Evolutionary conservation across 2,329 filamentous ascomycete genomes (phyloP).

Genomic region (Colletotrichum cereale): DNA sequence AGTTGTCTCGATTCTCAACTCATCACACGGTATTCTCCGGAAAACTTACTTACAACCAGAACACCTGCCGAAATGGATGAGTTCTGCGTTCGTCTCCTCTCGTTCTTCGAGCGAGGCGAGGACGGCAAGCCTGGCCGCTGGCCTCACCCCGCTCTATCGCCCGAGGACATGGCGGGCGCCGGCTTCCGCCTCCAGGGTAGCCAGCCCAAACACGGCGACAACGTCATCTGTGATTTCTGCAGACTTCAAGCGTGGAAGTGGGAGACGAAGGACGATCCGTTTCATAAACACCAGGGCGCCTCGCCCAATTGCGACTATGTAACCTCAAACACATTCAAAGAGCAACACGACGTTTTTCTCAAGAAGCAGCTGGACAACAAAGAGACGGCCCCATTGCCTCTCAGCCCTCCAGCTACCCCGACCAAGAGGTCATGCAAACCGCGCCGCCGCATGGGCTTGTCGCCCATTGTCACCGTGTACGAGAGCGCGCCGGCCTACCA

Average conservation of each 20-base stretch:
- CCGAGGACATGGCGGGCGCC: constrained; percentile 22
- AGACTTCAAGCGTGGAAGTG: constrained; percentile 19
- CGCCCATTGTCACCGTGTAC: background rate
- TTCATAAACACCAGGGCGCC: background rate
- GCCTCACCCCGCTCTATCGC: background rate
- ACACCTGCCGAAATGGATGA: constrained; percentile 4
- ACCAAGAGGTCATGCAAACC: background rate
- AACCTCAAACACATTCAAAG: background rate
- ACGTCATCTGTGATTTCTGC: constrained; percentile 17
- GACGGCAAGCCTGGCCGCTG: constrained; percentile 14
- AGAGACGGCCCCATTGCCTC: background rate
- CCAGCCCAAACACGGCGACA: background rate
- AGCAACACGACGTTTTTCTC: background rate
- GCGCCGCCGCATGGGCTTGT: background rate
- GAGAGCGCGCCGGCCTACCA: background rate
- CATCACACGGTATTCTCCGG: background rate
- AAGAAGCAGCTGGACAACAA: background rate
- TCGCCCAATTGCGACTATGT: background rate
- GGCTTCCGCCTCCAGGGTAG: constrained; percentile 12
- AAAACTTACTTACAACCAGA: accelerated
- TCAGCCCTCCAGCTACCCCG: background rate
- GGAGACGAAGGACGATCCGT: constrained; percentile 31
- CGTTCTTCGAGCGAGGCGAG: constrained; percentile 11
- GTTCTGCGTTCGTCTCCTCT: constrained; percentile 14
- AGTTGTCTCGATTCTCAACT: too few relatives aligned